Conservation (phyloP, 2,329 filamentous ascomycete species). For the Aspergillus latus region DNA sequence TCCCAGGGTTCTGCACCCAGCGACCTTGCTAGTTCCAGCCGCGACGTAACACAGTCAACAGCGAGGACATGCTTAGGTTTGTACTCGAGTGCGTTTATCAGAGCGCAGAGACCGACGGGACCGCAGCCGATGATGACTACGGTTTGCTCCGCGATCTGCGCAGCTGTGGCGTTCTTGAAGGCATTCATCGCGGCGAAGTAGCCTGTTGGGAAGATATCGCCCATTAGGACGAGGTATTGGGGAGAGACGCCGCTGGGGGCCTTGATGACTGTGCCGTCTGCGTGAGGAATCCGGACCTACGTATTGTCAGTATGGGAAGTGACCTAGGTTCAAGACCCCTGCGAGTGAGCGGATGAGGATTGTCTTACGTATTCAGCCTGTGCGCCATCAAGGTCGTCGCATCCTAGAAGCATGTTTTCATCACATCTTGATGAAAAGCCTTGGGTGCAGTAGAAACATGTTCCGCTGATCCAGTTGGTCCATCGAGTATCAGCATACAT, state of each 20-base stretch:
- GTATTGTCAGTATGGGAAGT: constrained; percentile 12
- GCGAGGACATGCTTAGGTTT: constrained; percentile 75
- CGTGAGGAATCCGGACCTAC: constrained; percentile 70
- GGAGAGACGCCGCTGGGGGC: constrained; percentile 71
- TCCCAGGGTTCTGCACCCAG: constrained; percentile 83
- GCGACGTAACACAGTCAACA: constrained; percentile 72
- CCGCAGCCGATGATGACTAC: constrained; percentile 84
- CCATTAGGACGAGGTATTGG: constrained; percentile 79
- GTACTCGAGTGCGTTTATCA: constrained; percentile 73
- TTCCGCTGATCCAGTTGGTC: constrained; percentile 46
- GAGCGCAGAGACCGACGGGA: constrained; percentile 78
- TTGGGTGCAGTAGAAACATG: constrained; percentile 82
- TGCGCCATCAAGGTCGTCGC: constrained; percentile 66
- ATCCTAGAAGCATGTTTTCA: constrained; percentile 70
- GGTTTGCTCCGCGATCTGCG: constrained; percentile 64
- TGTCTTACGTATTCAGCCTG: constrained; percentile 70
- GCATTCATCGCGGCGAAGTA: constrained; percentile 81
- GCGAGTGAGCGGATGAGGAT: background rate
- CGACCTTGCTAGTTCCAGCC: constrained; percentile 69
- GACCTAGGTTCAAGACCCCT: too few relatives aligned
- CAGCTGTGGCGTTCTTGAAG: constrained; percentile 61
- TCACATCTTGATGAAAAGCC: constrained; percentile 76
- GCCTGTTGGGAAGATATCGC: constrained; percentile 86
- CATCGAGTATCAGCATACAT: background rate
- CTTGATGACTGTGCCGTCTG: constrained; percentile 76